Percentiles rank a stretch among this genome's conserved stretches.
Conservation (phyloP, 2,329 filamentous ascomycete species). For the Annulohypoxylon truncatum region DNA sequence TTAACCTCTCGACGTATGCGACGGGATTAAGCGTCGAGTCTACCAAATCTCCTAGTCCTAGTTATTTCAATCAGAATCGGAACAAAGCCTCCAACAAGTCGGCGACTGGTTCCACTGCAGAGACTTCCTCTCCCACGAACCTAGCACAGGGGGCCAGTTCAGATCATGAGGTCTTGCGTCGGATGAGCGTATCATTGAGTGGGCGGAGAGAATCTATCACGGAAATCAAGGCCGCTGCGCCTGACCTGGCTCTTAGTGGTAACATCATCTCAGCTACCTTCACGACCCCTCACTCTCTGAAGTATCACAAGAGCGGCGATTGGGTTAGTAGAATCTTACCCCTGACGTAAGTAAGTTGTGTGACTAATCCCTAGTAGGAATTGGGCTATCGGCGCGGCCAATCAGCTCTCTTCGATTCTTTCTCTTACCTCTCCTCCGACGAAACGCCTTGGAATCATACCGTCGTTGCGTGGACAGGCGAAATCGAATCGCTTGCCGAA, state of each 20-base stretch:
- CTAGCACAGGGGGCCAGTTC: slow-evolving; percentile 50
- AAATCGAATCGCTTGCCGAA: slow-evolving; percentile 70
- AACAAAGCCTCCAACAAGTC: slow-evolving; percentile 42
- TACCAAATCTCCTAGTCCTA: slow-evolving; percentile 38
- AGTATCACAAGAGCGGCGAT: slow-evolving; percentile 68
- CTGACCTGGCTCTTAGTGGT: slow-evolving; percentile 69
- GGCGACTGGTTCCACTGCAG: slow-evolving; percentile 29
- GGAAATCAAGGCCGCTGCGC: slow-evolving; percentile 67
- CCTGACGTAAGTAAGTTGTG: not conserved
- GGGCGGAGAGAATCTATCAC: slow-evolving; percentile 63
- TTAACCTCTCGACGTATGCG: slow-evolving; percentile 50
- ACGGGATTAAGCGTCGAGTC: slow-evolving; percentile 36
- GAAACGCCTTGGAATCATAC: slow-evolving; percentile 90
- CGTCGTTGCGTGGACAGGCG: slow-evolving; percentile 94
- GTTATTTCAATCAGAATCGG: slow-evolving; percentile 51
- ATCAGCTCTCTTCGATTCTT: slow-evolving; percentile 91
- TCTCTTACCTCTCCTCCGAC: slow-evolving; percentile 86
- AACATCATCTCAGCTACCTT: slow-evolving; percentile 75
- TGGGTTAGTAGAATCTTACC: slow-evolving; percentile 63
- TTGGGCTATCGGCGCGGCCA: slow-evolving; percentile 83
- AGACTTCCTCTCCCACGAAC: slow-evolving; percentile 39
- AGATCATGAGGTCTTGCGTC: slow-evolving; percentile 56
- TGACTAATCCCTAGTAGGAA: slow-evolving; percentile 63
- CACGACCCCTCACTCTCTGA: slow-evolving; percentile 69
- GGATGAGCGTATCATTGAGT: slow-evolving; percentile 57